Conservation (phyloP, 768 basidiomycete species). For the Saitozyma sp. region DNA sequence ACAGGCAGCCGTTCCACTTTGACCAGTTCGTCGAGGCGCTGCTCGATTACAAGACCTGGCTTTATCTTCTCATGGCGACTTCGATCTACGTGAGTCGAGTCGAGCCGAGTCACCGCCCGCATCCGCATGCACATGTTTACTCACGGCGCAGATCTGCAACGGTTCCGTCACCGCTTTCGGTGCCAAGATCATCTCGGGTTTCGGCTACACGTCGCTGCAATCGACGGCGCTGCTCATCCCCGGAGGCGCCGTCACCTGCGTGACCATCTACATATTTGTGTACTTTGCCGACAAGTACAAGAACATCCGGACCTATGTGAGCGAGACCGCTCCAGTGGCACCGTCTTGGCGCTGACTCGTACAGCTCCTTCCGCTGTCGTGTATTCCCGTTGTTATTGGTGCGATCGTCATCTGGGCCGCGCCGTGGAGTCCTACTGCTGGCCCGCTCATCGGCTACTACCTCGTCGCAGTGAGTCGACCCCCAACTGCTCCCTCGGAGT, state of each 20-base stretch:
- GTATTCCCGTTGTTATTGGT: slow-evolving; percentile 53
- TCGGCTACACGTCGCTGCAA: slow-evolving; percentile 50
- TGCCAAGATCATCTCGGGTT: slow-evolving; percentile 50
- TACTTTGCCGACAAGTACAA: slow-evolving; percentile 43
- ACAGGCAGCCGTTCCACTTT: slow-evolving; percentile 32
- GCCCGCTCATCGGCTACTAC: slow-evolving; percentile 52
- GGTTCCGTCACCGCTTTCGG: slow-evolving; percentile 52
- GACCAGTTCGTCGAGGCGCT: slow-evolving; percentile 48
- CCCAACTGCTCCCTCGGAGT: background rate
- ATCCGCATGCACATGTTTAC: background rate
- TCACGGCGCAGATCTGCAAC: slow-evolving; percentile 35
- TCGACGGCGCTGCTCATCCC: slow-evolving; percentile 49
- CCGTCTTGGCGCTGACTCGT: background rate
- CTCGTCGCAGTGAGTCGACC: slow-evolving; percentile 33
- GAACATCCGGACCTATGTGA: slow-evolving; percentile 46
- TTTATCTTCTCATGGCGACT: slow-evolving; percentile 51
- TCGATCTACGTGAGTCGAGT: slow-evolving; percentile 41
- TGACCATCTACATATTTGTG: slow-evolving; percentile 49
- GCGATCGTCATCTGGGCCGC: slow-evolving; percentile 46
- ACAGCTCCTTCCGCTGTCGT: slow-evolving; percentile 44
- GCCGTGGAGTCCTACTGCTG: slow-evolving; percentile 46
- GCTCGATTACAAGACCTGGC: slow-evolving; percentile 50
- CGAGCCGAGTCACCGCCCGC: background rate
- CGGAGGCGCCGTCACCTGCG: slow-evolving; percentile 51
- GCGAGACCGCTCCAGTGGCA: slow-evolving; percentile 1